Conservation (phyloP, 2,329 filamentous ascomycete species). For the Paecilomyces niveus region DNA sequence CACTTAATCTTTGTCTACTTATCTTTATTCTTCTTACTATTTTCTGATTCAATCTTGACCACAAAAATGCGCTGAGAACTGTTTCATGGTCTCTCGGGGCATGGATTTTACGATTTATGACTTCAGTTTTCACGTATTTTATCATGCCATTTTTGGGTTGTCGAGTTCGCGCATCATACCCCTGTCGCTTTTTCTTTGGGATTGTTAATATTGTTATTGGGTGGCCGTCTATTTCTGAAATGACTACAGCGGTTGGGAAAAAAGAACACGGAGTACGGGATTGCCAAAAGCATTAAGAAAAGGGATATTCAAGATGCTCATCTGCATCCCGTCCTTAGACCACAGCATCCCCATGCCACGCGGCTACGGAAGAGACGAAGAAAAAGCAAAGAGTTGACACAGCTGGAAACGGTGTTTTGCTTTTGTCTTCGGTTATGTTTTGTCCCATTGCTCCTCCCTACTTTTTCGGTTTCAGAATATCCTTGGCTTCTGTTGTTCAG, state of each 20-base stretch:
- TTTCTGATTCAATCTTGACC: not conserved
- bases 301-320: not conserved
- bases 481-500: not conserved
- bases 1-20: conserved; percentile 12
- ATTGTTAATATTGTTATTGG: not conserved
- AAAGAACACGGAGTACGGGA: not conserved
- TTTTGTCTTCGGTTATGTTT: not conserved
- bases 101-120: conserved; percentile 15
- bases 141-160: conserved; percentile 2
- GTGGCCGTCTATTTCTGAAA: not conserved
- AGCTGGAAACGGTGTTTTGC: not conserved
- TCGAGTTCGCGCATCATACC: conserved; percentile 1
- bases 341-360: not conserved
- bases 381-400: not conserved
- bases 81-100: conserved; percentile 5
- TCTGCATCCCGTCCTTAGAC: not conserved
- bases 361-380: not conserved
- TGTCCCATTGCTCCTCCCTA: not conserved
- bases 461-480: not conserved
- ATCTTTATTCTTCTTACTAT: not conserved
- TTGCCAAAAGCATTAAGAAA: not conserved
- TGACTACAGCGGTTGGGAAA: not conserved
- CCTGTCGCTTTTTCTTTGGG: not conserved
- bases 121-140: conserved; percentile 5
- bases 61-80: not conserved